These are phyloP conservation scores for Ensete ventricosum DNA, from an alignment of 176 grass and related monocot species.

Conservation along the genomic window DNA sequence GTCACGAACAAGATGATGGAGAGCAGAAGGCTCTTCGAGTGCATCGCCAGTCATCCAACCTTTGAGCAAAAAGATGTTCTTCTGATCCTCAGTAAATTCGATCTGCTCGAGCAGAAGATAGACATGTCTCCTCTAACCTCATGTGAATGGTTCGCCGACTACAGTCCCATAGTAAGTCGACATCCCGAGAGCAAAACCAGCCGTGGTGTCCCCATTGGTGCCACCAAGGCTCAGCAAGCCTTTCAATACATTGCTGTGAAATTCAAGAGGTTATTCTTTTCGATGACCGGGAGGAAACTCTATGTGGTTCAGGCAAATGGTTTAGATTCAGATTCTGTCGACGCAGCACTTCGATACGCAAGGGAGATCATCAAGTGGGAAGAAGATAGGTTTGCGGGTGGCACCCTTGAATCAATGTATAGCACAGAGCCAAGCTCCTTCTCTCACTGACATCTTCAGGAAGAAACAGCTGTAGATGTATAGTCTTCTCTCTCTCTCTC, in stretches of 20 bases:
- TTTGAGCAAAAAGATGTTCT: conserved; percentile 61
- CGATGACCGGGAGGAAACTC: conserved; percentile 46
- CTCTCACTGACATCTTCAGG: conserved; percentile 21
- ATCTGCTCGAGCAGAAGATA: conserved; percentile 82
- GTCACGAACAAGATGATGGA: conserved; percentile 75
- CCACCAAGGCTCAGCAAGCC: conserved; percentile 58
- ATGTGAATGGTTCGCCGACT: conserved; percentile 71
- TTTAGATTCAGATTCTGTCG: conserved; percentile 54
- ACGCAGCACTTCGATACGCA: conserved; percentile 37
- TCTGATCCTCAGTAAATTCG: conserved; percentile 73
- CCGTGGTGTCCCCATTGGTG: conserved; percentile 12
- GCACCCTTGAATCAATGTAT: conserved; percentile 44
- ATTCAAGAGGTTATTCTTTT: conserved; percentile 76
- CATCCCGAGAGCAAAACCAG: conserved; percentile 16
- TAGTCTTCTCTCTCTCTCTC: neutral
- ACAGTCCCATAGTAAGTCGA: conserved; percentile 54
- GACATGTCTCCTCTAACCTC: conserved; percentile 43
- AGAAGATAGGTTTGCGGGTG: conserved; percentile 51
- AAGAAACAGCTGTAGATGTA: neutral
- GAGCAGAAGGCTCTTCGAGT: conserved; percentile 66
- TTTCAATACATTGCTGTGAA: conserved; percentile 57
- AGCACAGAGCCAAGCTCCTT: conserved; percentile 58
- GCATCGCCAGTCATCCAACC: conserved; percentile 40
- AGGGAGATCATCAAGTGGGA: conserved; percentile 85
- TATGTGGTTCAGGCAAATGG: conserved; percentile 51